Conservation (phyloP, 2,329 filamentous ascomycete genomes). For the Amauroascus verrucosus region DNA sequence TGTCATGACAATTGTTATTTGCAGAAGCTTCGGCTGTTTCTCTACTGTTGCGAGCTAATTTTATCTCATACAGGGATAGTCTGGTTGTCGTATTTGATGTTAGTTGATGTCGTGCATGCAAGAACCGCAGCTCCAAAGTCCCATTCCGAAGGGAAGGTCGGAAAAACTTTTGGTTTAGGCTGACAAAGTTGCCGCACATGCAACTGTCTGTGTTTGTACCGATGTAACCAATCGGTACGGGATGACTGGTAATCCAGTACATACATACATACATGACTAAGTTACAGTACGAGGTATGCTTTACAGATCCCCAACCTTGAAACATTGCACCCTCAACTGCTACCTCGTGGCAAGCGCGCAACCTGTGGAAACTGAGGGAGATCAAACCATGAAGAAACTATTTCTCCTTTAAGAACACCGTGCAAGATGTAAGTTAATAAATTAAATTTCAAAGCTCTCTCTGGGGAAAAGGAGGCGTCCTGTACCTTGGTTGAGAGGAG, state of each 20-base stretch:
- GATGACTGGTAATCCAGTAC: neutral
- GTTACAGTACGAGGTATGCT: neutral
- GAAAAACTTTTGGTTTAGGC: constrained; percentile 1
- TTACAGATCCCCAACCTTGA: constrained; percentile 1
- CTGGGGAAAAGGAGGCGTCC: neutral
- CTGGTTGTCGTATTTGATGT: too few relatives aligned
- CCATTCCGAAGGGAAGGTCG: neutral
- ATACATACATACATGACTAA: too few relatives aligned
- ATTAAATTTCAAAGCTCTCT: neutral
- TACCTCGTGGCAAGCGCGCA: constrained; percentile 7
- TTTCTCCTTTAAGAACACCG: too few relatives aligned
- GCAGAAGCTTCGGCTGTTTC: neutral
- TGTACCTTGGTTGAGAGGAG: neutral
- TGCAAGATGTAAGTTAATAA: neutral
- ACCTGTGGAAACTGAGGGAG: neutral
- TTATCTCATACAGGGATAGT: too few relatives aligned
- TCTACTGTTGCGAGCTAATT: too few relatives aligned
- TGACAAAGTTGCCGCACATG: neutral
- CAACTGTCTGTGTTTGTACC: neutral
- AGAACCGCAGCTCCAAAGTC: neutral
- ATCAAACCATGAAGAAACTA: neutral
- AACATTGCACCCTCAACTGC: neutral
- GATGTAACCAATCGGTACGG: constrained; percentile 4
- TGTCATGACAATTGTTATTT: neutral
- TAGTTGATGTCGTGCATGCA: constrained; percentile 1